phyloP scores from a whole-genome alignment of 2,329 filamentous ascomycete species.

The Stemphylium vesicarium region DNA sequence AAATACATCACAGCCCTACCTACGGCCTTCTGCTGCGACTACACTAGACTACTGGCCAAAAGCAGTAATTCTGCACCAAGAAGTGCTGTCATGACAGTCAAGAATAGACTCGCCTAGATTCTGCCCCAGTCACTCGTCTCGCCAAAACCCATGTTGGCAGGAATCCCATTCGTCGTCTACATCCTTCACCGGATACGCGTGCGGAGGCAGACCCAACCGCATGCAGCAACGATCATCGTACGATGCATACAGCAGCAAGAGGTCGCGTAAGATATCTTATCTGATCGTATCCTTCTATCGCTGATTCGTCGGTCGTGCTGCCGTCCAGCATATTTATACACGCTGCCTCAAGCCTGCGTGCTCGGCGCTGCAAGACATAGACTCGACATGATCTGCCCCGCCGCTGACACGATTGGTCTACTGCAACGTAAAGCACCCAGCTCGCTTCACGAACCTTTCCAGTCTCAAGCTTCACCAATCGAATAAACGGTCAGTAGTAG shows the following conservation, averaged over 20 bases:
- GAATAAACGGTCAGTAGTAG: conserved; percentile 15
- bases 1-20: conserved; percentile 1
- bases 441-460: conserved; percentile 1
- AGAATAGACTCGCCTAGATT: not conserved
- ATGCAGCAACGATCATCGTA: conserved; percentile 12
- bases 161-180: conserved; percentile 2
- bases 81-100: conserved; percentile 4
- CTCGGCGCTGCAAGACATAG: conserved; percentile 14
- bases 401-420: conserved; percentile 27
- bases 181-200: conserved; percentile 9
- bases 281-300: conserved; percentile 7
- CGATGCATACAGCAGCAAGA: conserved; percentile 26
- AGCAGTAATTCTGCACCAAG: conserved; percentile 5
- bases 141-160: not conserved
- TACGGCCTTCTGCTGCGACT: conserved; percentile 1
- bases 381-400: conserved; percentile 16
- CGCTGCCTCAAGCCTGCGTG: not conserved
- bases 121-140: not conserved
- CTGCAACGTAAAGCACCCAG: conserved; percentile 18
- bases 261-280: conserved; percentile 9
- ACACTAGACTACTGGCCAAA: conserved; percentile 7
- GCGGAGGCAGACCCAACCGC: conserved; percentile 4
- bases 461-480: not conserved
- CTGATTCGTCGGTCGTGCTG: conserved; percentile 2
- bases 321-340: conserved; percentile 3